Evolutionary conservation across 2,329 filamentous ascomycete species (phyloP).

Genomic region (Fusarium torulosum): DNA sequence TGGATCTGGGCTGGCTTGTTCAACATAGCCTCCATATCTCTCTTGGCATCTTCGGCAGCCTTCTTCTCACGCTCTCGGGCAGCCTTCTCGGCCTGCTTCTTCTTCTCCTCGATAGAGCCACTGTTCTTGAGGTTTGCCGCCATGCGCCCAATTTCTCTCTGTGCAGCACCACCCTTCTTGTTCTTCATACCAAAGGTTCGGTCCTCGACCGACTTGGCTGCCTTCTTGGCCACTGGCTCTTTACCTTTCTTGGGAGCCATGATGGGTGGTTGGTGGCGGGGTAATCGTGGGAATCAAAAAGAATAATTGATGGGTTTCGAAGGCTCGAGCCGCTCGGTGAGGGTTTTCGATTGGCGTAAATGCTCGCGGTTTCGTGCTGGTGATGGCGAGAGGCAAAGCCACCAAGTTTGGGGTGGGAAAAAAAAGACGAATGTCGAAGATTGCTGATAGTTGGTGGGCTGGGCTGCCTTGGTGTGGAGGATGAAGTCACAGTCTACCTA

Average conservation of each 20-base stretch:
- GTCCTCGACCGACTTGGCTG: constrained; percentile 81
- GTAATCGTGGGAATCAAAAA: constrained; percentile 41
- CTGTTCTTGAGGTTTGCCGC: constrained; percentile 77
- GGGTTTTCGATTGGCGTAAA: constrained; percentile 7
- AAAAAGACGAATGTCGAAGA: constrained; percentile 45
- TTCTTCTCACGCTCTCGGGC: constrained; percentile 87
- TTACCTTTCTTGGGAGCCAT: constrained; percentile 80
- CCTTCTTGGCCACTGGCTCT: constrained; percentile 68
- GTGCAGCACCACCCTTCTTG: constrained; percentile 92
- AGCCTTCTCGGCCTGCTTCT: constrained; percentile 75
- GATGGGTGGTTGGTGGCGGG: constrained; percentile 56
- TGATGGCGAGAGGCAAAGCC: constrained; percentile 31
- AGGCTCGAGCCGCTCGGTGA: constrained; percentile 14
- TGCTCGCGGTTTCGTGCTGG: constrained; percentile 25
- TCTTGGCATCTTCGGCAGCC: constrained; percentile 86
- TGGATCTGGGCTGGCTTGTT: constrained; percentile 95
- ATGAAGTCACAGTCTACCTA: constrained; percentile 46
- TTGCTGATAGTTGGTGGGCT: constrained; percentile 49
- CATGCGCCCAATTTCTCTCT: constrained; percentile 91
- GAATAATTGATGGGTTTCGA: constrained; percentile 12
- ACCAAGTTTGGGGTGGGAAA: constrained; percentile 24
- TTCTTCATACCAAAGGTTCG: constrained; percentile 99
- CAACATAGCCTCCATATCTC: constrained; percentile 84
- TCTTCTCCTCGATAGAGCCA: constrained; percentile 89
- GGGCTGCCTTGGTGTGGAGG: constrained; percentile 45